Conservation (phyloP, 495 filamentous ascomycete genomes). For the Trichocladium uniseriatum region DNA sequence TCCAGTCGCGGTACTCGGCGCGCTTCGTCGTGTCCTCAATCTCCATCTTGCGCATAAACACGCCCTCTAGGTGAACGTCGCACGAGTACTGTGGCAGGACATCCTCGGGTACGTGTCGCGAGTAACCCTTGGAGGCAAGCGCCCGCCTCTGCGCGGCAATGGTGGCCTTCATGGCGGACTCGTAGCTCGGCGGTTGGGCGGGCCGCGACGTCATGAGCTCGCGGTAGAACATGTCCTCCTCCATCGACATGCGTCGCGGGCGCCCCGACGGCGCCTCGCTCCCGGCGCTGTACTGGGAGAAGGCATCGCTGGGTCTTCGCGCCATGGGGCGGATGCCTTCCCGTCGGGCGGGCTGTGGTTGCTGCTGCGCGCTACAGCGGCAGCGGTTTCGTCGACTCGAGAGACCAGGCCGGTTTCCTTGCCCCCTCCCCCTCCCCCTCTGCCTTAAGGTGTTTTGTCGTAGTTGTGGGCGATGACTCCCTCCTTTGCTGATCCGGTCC, state of each 20-base stretch:
- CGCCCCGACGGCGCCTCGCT: conserved; percentile 21
- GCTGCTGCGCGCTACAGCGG: conserved; percentile 3
- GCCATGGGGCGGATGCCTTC: conserved; percentile 21
- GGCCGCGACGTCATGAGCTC: conserved; percentile 29
- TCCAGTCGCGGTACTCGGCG: conserved; percentile 45
- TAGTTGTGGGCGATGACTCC: conserved; percentile 7
- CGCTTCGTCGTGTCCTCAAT: conserved; percentile 46
- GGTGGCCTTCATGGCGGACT: conserved; percentile 26
- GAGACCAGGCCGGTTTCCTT: background rate
- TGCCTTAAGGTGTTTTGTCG: background rate
- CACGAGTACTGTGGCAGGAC: conserved; percentile 47
- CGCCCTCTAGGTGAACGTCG: conserved; percentile 41
- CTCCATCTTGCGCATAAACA: conserved; percentile 50
- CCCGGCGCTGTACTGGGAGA: conserved; percentile 23
- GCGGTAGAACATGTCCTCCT: conserved; percentile 32
- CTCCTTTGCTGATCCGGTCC: conserved; percentile 17
- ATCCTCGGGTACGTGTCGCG: conserved; percentile 19
- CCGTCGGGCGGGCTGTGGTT: background rate
- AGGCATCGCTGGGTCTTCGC: conserved; percentile 24
- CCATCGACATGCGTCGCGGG: conserved; percentile 32
- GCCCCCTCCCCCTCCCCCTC: conserved; percentile 13
- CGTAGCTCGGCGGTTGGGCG: conserved; percentile 30
- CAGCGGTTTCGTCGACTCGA: background rate
- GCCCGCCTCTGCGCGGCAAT: conserved; percentile 29
- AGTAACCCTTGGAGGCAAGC: background rate